Evolutionary conservation across 176 grass and related monocot species (phyloP), one percentile per base, ranked within the genome.

Genomic region (Aegilops speltoides): DNA sequence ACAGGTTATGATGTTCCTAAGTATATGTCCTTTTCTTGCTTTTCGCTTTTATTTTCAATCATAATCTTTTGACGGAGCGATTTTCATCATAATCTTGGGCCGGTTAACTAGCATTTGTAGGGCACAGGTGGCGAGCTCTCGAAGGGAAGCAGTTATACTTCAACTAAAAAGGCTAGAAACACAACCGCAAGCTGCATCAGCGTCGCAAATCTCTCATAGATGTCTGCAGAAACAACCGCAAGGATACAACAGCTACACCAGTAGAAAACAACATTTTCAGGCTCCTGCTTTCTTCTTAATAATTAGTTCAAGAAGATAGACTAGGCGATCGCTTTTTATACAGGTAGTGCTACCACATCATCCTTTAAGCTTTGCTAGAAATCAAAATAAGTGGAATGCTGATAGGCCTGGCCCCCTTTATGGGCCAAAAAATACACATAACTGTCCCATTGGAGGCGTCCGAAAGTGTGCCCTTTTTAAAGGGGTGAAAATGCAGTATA

Each of bases 361-460:
- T 68, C 81, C 59, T 76, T 84, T 84, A 20, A 61, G 34, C 25
- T 62, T 84, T 20, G 57, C 67, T 29, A 61, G 22, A 78, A 67
- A 77, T 67, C 46, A 10, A 50, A 90, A 79, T 74, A 83, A 90
- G 84, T 87, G 84, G 84, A 83, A 72, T 73, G 80, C n/a, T 83
- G 84, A 83, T 45, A 73, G 10, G 72, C 36, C 20, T 34, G 29
- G 31, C 5, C 74, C 73, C 67, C 80, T 73, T 59, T 60, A 67
- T 29, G 57, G 20, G 0, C 50, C 43, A 26, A 83, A 29, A 79
- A 79, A 79, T 57, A 79, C 33, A 83, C 6, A 28, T n/a, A 8
- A 83, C 66, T 28, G 66, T 25, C 73, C 38, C 50, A 77, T 34
- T 60, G 76, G 76, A 78, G 64, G 70, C 34, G 76, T 74, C 29